Evolutionary conservation across 306 rosid genomes (phyloP).

Genomic region (Medicago arabica): DNA sequence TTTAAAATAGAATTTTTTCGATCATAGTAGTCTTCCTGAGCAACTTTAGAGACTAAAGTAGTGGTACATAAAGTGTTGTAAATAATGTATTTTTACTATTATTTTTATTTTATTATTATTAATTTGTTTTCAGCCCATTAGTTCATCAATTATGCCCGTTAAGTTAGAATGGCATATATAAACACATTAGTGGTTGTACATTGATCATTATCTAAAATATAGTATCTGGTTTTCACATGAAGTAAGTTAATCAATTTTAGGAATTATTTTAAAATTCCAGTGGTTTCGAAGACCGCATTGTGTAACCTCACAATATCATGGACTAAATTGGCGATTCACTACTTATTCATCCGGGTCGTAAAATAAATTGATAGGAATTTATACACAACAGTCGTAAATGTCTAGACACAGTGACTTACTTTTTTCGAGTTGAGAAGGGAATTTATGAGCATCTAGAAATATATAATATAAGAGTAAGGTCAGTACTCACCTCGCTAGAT

Average conservation of each 20-base stretch:
- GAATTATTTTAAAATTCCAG: not conserved
- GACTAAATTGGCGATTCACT: not conserved
- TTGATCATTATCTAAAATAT: too few relatives aligned
- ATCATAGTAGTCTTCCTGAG: not conserved
- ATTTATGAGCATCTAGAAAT: not conserved
- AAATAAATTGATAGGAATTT: not conserved
- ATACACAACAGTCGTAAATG: too few relatives aligned
- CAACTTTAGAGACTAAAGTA: not conserved
- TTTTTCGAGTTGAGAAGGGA: not conserved
- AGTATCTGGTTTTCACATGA: too few relatives aligned
- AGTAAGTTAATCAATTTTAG: not conserved
- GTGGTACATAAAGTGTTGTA: too few relatives aligned
- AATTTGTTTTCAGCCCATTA: too few relatives aligned
- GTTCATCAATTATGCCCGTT: too few relatives aligned
- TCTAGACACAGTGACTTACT: not conserved
- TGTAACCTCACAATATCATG: not conserved
- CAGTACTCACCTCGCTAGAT: slow-evolving; percentile 73
- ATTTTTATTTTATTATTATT: too few relatives aligned
- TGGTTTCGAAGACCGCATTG: not conserved
- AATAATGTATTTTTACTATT: too few relatives aligned
- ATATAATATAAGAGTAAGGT: not conserved
- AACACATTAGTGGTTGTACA: too few relatives aligned
- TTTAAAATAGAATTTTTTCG: not conserved
- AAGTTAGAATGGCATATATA: too few relatives aligned
- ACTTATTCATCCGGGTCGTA: not conserved